Percentiles rank a stretch among this genome's conserved stretches.
These are phyloP conservation scores for Nannochloris sp. DNA, from an alignment of 139 green algal genomes.

Conservation along the genomic window DNA sequence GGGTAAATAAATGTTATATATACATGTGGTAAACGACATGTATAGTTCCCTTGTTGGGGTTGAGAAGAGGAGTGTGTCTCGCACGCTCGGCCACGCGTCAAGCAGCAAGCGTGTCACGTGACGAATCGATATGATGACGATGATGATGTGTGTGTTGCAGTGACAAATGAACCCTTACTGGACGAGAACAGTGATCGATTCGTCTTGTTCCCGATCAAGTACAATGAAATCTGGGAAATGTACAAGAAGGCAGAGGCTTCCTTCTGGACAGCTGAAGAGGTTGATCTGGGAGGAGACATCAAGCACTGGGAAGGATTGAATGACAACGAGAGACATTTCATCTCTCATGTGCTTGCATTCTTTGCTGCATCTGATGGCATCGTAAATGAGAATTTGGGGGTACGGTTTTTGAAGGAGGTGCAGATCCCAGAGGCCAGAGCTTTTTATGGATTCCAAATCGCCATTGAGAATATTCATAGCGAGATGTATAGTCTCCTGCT, in stretches of 20 bases:
- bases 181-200: constrained; percentile 85
- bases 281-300: constrained; percentile 88
- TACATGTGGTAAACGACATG: too few relatives aligned
- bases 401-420: constrained; percentile 91
- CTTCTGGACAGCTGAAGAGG: constrained; percentile 96
- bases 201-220: constrained; percentile 89
- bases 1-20: too few relatives aligned
- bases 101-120: background rate
- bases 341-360: constrained; percentile 95
- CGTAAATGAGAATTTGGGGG: constrained; percentile 92
- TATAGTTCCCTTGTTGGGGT: too few relatives aligned
- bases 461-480: constrained; percentile 99
- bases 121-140: background rate
- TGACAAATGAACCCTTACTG: constrained; percentile 48
- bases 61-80: too few relatives aligned
- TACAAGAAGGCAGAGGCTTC: constrained; percentile 95
- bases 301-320: constrained; percentile 86
- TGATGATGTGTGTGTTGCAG: background rate
- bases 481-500: constrained; percentile 99
- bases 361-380: constrained; percentile 97
- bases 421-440: constrained; percentile 90
- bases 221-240: constrained; percentile 79
- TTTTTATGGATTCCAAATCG: constrained; percentile 99
- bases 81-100: too few relatives aligned
- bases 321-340: constrained; percentile 88